phyloP scores from a whole-genome alignment of 306 rosid genomes.

The Quercus mongolica region DNA sequence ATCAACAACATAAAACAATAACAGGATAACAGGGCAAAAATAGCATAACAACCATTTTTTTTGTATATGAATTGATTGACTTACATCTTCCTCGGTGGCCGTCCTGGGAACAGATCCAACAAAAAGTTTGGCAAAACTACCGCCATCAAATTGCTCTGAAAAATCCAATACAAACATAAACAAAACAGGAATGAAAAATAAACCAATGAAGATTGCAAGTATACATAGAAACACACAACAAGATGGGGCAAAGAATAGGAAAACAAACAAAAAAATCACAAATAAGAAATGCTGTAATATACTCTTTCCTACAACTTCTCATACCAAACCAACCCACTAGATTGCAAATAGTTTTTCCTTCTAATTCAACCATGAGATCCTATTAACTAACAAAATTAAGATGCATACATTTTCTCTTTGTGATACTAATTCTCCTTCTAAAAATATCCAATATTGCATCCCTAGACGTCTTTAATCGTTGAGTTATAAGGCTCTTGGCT shows the following conservation, averaged over 20 bases:
- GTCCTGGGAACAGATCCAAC: slow-evolving; percentile 93
- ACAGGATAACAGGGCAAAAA: background rate
- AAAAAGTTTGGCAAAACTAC: slow-evolving; percentile 82
- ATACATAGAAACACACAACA: background rate
- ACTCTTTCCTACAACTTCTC: too few species aligned
- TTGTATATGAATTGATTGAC: slow-evolving; percentile 3
- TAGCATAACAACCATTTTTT: background rate
- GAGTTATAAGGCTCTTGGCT: too few species aligned
- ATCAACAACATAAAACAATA: background rate
- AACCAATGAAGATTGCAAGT: background rate
- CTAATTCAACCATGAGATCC: background rate
- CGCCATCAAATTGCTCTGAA: slow-evolving; percentile 60
- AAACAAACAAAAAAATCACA: too few species aligned
- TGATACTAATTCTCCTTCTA: background rate
- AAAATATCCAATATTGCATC: background rate
- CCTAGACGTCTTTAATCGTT: too few species aligned
- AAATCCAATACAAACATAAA: background rate
- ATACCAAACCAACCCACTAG: too few species aligned
- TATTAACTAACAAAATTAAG: background rate
- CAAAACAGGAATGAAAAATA: background rate
- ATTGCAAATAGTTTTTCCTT: too few species aligned
- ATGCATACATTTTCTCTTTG: background rate
- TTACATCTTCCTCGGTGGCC: slow-evolving; percentile 83
- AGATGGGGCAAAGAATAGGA: background rate
- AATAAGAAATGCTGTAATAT: too few species aligned